Evolutionary conservation across 768 basidiomycete genomes (phyloP), one percentile per base, ranked within the genome.

Genomic region (Daedaleopsis sinensis): DNA sequence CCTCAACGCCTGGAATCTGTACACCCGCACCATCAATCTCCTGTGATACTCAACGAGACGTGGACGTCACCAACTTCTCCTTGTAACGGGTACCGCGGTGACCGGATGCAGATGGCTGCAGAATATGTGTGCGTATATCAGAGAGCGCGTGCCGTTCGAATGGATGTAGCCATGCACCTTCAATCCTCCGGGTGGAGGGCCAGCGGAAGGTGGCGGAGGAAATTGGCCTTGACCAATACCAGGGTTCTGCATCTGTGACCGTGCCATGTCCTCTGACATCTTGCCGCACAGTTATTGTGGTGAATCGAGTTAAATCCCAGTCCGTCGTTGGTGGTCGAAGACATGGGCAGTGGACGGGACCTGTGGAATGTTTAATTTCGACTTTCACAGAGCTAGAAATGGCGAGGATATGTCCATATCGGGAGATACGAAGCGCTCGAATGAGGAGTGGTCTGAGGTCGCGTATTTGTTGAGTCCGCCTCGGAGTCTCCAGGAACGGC

Each of bases 1-100:
- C 24, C 62, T 43, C 62, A 65, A 64, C n/a, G 57, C 55, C 32
- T 62, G 60, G 56, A 67, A 67, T 46, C 66, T 67, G 51, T 32
- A 37, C 55, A 36, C 48, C 36, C 43, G 48, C 55, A 55, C 23
- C 39, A 32, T 32, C 27, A 32, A 32, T 43, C 19, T 21, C 21
- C 43, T 47, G 2, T 53, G 24, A 39, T 12, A 35, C 18, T 15
- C n/a, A 10, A 12, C 15, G 19, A 13, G 6, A 42, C 19, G 47
- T 47, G 16, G 21, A 59, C 32, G 32, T 10, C 24, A 55, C 66
- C 23, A 37, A 67, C 66, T 67, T 67, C 48, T 67, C 66, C 56
- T 67, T 67, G 52, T 67, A 67, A 1, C 66, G 60, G n/a, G 61
- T 60, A 6, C 61, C 64, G 2, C 60, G 52, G 38, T 52, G 57